phyloP scores from a whole-genome alignment of 2,329 filamentous ascomycete species.

The Sordariomycetes sp. region DNA sequence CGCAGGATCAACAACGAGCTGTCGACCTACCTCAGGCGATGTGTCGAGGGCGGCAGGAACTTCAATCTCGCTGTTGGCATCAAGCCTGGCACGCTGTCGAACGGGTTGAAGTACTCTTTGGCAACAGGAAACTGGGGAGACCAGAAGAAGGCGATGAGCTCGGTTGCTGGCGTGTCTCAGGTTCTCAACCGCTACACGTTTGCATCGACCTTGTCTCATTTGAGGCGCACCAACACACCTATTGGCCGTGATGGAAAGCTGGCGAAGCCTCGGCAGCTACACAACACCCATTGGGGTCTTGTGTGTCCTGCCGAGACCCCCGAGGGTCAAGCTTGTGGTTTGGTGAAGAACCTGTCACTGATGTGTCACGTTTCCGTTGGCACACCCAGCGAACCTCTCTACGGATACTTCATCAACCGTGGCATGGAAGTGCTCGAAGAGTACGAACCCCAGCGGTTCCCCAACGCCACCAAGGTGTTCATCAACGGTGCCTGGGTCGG shows the following conservation, averaged over 20 bases:
- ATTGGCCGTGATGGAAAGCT: slow-evolving; percentile 97
- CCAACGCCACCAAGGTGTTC: slow-evolving; percentile 94
- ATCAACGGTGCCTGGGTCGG: slow-evolving; percentile 98
- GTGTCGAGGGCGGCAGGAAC: slow-evolving; percentile 78
- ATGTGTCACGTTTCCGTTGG: slow-evolving; percentile 99
- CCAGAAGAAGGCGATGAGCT: slow-evolving; percentile 93
- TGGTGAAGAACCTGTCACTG: slow-evolving; percentile 94
- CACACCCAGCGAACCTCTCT: slow-evolving; percentile 79
- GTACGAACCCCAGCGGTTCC: slow-evolving; percentile 77
- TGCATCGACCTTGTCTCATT: slow-evolving; percentile 89
- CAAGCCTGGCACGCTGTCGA: slow-evolving; percentile 84
- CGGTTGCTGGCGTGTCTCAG: slow-evolving; percentile 94
- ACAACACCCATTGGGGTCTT: slow-evolving; percentile 97
- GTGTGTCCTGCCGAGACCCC: slow-evolving; percentile 97
- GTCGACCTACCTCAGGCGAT: slow-evolving; percentile 82
- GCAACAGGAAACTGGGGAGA: slow-evolving; percentile 99
- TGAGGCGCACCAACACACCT: slow-evolving; percentile 93
- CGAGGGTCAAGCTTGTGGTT: slow-evolving; percentile 94
- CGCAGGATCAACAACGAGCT: slow-evolving; percentile 86
- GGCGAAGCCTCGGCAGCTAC: slow-evolving; percentile 92
- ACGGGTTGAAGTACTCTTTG: slow-evolving; percentile 91
- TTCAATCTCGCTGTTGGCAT: slow-evolving; percentile 89
- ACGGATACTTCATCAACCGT: slow-evolving; percentile 90
- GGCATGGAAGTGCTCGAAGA: slow-evolving; percentile 97
- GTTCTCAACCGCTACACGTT: slow-evolving; percentile 98